Evolutionary conservation across 495 filamentous ascomycete genomes (phyloP).

Genomic region (Talaromyces adpressus): DNA sequence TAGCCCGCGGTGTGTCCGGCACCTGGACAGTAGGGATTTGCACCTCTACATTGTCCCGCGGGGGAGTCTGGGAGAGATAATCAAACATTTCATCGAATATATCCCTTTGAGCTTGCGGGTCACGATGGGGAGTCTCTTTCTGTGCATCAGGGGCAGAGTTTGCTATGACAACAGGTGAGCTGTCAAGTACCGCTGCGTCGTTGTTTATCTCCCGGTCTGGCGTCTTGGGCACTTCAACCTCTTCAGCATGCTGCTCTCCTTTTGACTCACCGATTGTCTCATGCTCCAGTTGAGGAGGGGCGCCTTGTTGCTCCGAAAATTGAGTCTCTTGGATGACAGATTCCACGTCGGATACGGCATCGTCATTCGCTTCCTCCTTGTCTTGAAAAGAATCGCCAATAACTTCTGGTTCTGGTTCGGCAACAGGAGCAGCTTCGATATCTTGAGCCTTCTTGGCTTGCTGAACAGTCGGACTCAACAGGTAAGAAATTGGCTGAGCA

Average conservation of each 20-base stretch:
- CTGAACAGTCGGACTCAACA: conserved; percentile 18
- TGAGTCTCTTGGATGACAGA: conserved; percentile 5
- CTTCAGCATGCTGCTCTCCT: background rate
- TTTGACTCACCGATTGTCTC: background rate
- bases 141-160: background rate
- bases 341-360: background rate
- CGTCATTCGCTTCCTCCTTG: background rate
- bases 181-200: background rate
- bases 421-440: background rate
- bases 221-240: conserved; percentile 29
- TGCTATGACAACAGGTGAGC: background rate
- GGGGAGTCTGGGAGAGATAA: background rate
- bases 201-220: conserved; percentile 15
- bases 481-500: conserved; percentile 25
- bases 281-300: background rate
- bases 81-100: conserved; percentile 1
- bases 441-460: background rate
- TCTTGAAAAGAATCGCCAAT: background rate
- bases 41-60: conserved; percentile 10
- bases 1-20: conserved; percentile 15
- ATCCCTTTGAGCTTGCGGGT: background rate
- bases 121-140: background rate
- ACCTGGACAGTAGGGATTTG: conserved; percentile 12
- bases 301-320: background rate
- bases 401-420: conserved; percentile 1